Conservation (phyloP, 192 early-diverging fungal species). For the Mortierella hygrophila region DNA sequence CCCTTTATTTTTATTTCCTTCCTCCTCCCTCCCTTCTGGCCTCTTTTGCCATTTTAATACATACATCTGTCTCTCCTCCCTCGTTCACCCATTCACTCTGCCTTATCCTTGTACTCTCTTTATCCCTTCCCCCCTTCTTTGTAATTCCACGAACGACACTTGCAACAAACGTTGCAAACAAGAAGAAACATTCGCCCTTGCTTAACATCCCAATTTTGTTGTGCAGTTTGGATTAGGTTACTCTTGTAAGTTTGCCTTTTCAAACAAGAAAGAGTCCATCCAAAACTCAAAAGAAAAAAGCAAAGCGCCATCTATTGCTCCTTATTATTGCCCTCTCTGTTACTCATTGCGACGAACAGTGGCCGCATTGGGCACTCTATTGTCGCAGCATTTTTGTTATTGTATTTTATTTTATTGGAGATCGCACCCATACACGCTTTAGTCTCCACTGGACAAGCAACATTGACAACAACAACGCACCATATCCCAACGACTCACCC, state of each 20-base stretch:
- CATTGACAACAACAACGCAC: not conserved
- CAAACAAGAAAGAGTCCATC: not conserved
- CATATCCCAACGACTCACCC: slow-evolving; percentile 1
- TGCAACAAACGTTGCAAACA: slow-evolving; percentile 12
- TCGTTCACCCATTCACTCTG: not conserved
- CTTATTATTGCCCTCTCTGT: too few relatives aligned
- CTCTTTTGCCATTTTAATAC: not conserved
- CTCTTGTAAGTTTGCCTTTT: too few relatives aligned
- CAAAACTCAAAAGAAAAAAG: not conserved
- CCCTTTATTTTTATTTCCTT: slow-evolving; percentile 9
- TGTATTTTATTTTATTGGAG: not conserved
- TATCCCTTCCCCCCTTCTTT: slow-evolving; percentile 20
- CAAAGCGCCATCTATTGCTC: not conserved
- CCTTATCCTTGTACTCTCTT: not conserved
- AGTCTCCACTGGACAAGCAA: not conserved
- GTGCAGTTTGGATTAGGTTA: slow-evolving; percentile 12
- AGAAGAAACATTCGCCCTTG: not conserved
- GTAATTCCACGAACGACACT: slow-evolving; percentile 28
- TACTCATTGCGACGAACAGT: not conserved
- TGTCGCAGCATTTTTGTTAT: not conserved
- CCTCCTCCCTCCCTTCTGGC: not conserved
- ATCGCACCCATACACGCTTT: not conserved
- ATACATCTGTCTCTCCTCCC: too few relatives aligned
- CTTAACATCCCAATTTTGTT: not conserved
- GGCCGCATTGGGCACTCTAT: slow-evolving; percentile 1